These are phyloP conservation scores for Centrapalus pauciflorus DNA, from an alignment of 129 eudicot genomes.

Conservation along the genomic window DNA sequence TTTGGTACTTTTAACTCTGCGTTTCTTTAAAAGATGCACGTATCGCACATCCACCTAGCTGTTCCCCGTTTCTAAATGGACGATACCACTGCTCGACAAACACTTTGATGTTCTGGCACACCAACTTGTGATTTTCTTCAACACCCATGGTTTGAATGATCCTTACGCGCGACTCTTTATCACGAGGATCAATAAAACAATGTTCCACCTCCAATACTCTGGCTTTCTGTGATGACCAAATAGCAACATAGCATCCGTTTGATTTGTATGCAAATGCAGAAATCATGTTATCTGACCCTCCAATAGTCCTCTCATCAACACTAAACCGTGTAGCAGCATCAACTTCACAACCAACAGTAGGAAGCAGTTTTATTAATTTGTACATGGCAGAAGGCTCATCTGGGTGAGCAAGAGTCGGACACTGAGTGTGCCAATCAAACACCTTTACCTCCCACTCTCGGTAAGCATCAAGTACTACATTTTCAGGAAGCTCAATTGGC, in stretches of 20 bases:
- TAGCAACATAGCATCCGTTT: constrained; percentile 62
- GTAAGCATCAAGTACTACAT: constrained; percentile 78
- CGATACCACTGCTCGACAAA: constrained; percentile 96
- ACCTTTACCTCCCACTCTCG: constrained; percentile 94
- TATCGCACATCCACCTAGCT: constrained; percentile 86
- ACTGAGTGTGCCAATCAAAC: constrained; percentile 96
- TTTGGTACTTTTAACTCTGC: constrained; percentile 54
- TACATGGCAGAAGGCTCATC: constrained; percentile 34
- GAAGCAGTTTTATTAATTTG: constrained; percentile 70
- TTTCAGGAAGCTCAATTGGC: constrained; percentile 82
- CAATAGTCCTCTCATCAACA: constrained; percentile 50
- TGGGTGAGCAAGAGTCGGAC: constrained; percentile 76
- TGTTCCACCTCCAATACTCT: constrained; percentile 73
- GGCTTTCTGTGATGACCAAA: constrained; percentile 37
- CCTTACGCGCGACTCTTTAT: constrained; percentile 72
- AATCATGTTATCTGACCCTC: constrained; percentile 31
- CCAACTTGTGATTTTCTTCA: constrained; percentile 33
- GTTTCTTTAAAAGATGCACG: constrained; percentile 59
- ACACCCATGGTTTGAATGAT: constrained; percentile 55
- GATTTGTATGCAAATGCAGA: constrained; percentile 63
- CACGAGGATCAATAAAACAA: constrained; percentile 72
- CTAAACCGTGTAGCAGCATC: constrained; percentile 77
- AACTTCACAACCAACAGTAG: constrained; percentile 97
- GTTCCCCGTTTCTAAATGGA: constrained; percentile 93
- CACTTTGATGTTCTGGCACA: constrained; percentile 47